Base-by-base conservation (phyloP, 495 filamentous ascomycete genomes). In the Lepidopterella palustris region DNA sequence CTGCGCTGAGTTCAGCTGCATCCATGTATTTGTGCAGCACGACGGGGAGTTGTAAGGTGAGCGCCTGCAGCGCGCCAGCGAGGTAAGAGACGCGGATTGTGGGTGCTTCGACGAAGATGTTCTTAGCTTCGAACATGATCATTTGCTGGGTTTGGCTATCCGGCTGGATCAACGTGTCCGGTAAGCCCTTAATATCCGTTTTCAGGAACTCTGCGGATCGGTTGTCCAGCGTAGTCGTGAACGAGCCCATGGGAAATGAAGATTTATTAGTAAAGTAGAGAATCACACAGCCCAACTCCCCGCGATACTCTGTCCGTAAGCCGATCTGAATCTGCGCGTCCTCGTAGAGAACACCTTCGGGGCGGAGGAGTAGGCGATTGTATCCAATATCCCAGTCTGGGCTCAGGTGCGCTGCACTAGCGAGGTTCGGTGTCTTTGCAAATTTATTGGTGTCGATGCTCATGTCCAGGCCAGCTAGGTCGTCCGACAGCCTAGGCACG, bases 1-100 rank as follows among this genome's bases (percentile, higher is more conserved):
- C 93, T 0, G 84, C 84, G 8, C 80, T 80, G 35, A 99, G 73
- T 39, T 87, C 81, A 0, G 95, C 92, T 0, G 87, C 83, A 58
- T 96, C 91, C 91, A 97, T 96, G 74, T 93, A 99, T 63, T 97
- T 95, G 69, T 96, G 92, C 58, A 90, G 82, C 2, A 88, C 75
- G 3, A 99, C 83, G 0, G 95, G 95, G 3, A 99, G 80, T 70
- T 91, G 90, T 13, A 99, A 79, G 0, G 93, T 97, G 28, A 97
- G 78, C 0, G 90, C 92, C 73, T 99, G 95, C 47, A 97, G 79
- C 0, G 93, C 88, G 64, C 95, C 93, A 0, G 93, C 93, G 20
- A 97, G 80, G 68, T 97, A 99, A 18, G 88, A 91, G 62, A 97
- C 86, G 58, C 95, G 85, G 54, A 99, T 90, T 0, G 93, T 97